Percentiles rank a stretch among this genome's conserved stretches.
phyloP scores from a whole-genome alignment of 192 early-diverging fungal genomes.

The Backusella psychrophila region DNA sequence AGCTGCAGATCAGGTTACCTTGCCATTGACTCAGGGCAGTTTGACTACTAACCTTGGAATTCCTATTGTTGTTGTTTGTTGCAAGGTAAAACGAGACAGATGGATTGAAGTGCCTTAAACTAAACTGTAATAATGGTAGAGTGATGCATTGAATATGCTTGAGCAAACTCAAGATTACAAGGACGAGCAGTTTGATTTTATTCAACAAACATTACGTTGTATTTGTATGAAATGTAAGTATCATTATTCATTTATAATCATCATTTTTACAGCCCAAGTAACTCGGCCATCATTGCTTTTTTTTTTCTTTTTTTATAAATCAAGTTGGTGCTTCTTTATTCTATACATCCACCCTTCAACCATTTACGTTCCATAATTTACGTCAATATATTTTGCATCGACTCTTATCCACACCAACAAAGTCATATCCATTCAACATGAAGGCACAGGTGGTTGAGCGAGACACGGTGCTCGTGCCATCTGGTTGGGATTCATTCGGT shows the following conservation, averaged over 20 bases:
- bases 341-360: conserved; percentile 82
- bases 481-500: conserved; percentile 92
- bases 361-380: conserved; percentile 71
- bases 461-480: conserved; percentile 82
- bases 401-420: conserved; percentile 45
- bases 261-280: neutral
- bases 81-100: conserved; percentile 56
- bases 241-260: neutral
- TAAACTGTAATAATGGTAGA: conserved; percentile 10
- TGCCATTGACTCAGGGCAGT: conserved; percentile 78
- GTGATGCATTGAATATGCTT: conserved; percentile 67
- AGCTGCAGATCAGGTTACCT: conserved; percentile 52
- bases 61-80: conserved; percentile 84
- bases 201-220: conserved; percentile 89
- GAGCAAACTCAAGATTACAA: conserved; percentile 82
- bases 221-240: conserved; percentile 85
- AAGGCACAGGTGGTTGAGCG: conserved; percentile 85
- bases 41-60: conserved; percentile 85
- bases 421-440: conserved; percentile 56
- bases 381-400: conserved; percentile 83
- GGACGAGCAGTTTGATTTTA: conserved; percentile 95
- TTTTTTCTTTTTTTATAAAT: neutral
- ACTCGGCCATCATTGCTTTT: neutral
- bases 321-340: conserved; percentile 87
- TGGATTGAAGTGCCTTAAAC: neutral